These are phyloP conservation scores for Leishmania martiniquensis DNA, from an alignment of 208 protist genomes.

Conservation along the genomic window DNA sequence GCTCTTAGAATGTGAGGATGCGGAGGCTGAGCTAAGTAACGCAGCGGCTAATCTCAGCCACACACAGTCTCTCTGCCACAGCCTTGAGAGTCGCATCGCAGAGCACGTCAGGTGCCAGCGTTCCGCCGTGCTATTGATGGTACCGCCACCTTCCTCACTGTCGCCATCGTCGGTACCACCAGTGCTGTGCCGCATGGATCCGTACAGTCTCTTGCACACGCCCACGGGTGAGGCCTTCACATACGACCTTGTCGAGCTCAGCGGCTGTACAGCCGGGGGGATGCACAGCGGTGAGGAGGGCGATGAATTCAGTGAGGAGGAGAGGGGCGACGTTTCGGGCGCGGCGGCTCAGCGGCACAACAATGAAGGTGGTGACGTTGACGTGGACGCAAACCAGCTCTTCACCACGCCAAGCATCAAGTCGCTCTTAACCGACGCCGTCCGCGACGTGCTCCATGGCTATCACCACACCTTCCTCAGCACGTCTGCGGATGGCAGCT, in stretches of 20 bases:
- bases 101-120: slow-evolving; percentile 25
- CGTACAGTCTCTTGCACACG: slow-evolving; percentile 24
- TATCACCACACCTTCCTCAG: slow-evolving; percentile 28
- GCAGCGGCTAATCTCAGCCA: slow-evolving; percentile 15
- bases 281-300: neutral
- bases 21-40: slow-evolving; percentile 13
- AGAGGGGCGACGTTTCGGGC: neutral
- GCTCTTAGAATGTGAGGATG: neutral
- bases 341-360: neutral
- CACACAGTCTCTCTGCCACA: slow-evolving; percentile 17
- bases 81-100: slow-evolving; percentile 21
- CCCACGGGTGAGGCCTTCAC: slow-evolving; percentile 13
- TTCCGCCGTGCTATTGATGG: slow-evolving; percentile 10
- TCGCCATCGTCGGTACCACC: neutral
- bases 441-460: slow-evolving; percentile 18
- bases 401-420: neutral
- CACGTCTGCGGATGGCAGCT: slow-evolving; percentile 1
- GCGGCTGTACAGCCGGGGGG: neutral
- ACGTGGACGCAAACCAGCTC: slow-evolving; percentile 3
- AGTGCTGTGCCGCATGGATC: slow-evolving; percentile 18
- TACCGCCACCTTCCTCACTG: neutral
- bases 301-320: neutral
- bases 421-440: slow-evolving; percentile 16
- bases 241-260: slow-evolving; percentile 20
- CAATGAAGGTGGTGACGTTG: neutral